phyloP scores from a whole-genome alignment of 768 basidiomycete species.

The Naematelia encephala region DNA sequence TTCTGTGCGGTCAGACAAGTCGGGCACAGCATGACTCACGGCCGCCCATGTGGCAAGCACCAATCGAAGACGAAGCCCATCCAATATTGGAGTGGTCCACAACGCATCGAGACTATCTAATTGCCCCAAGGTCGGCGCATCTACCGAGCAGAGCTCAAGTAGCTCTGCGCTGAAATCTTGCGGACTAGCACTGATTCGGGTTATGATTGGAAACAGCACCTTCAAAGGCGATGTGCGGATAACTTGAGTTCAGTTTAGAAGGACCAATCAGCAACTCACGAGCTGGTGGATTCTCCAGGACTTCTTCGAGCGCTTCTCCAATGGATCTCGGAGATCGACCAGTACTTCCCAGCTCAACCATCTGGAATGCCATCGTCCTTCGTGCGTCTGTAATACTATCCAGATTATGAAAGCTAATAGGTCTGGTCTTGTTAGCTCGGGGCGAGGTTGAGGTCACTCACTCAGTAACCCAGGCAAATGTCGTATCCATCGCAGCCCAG shows the following conservation, averaged over 20 bases:
- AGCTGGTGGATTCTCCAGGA: slow-evolving; percentile 19
- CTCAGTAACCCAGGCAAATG: slow-evolving; percentile 32
- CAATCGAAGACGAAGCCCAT: slow-evolving; percentile 15
- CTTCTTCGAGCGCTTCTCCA: slow-evolving; percentile 14
- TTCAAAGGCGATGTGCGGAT: slow-evolving; percentile 11
- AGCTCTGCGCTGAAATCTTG: not conserved
- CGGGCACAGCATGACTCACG: slow-evolving; percentile 12
- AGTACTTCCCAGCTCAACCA: slow-evolving; percentile 22
- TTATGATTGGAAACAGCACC: slow-evolving; percentile 20
- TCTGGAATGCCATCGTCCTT: slow-evolving; percentile 14
- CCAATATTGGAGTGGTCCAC: slow-evolving; percentile 9
- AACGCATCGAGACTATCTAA: not conserved
- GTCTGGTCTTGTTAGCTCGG: slow-evolving; percentile 9
- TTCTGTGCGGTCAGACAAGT: not conserved
- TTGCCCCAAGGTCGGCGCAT: not conserved
- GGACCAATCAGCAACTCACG: slow-evolving; percentile 12
- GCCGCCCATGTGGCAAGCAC: slow-evolving; percentile 22
- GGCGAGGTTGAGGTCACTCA: slow-evolving; percentile 10
- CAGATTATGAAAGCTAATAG: slow-evolving; percentile 33
- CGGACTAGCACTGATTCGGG: slow-evolving; percentile 11
- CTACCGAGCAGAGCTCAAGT: slow-evolving; percentile 1
- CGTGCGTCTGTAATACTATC: slow-evolving; percentile 24
- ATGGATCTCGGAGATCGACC: slow-evolving; percentile 1
- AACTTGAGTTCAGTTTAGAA: slow-evolving; percentile 1
- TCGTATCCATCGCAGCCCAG: slow-evolving; percentile 26